Base-by-base conservation (phyloP, 371 early-diverging fungal species). In the Massospora cicadina region DNA sequence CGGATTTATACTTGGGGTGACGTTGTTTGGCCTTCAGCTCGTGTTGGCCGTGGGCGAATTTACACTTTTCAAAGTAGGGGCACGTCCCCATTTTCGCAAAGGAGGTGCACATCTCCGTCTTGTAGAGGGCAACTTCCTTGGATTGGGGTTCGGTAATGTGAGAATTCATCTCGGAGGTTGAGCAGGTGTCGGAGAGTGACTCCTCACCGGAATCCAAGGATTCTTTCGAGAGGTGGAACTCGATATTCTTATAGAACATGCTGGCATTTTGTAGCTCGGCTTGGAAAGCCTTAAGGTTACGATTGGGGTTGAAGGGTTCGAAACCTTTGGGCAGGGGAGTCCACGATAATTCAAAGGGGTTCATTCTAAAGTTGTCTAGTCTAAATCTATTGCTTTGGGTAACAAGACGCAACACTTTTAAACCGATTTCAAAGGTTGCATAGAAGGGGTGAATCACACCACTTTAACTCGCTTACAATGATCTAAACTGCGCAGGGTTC, bases 51-150 rank as follows among this genome's bases (percentile, higher is more conserved):
- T 98, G 98, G 7, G 96, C 97, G 83, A 95, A 98, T 70, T 95
- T 92, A 75, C 99, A 98, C 75, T 90, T 89, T 28, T 77, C 80
- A 1, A 88, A 91, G 74, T 95, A 98, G 66, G 84, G 82, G 80
- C 99, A 98, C n/a, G 78, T 72, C 2, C 90, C 88, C 7, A 84
- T 88, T 64, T 90, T 91, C 73, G 84, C 85, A 77, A 84, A 90
- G 33, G 88, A 88, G 33, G 91, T 81, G 71, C 98, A 98, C 63
- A 95, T 79, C 75, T 98, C 98, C 2, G 98, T 98, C 77, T 96
- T 96, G 82, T 93, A 98, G 10, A 98, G 76, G 10, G 56, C 58
- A 7, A 65, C 57, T 28, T 62, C 66, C 33, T 67, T 70, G 13
- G n/a, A n/a, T n/a, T n/a, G n/a, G n/a, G n/a, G n/a, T n/a, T 17